Conservation (phyloP, 495 filamentous ascomycete genomes). For the Penicillium parvum region DNA sequence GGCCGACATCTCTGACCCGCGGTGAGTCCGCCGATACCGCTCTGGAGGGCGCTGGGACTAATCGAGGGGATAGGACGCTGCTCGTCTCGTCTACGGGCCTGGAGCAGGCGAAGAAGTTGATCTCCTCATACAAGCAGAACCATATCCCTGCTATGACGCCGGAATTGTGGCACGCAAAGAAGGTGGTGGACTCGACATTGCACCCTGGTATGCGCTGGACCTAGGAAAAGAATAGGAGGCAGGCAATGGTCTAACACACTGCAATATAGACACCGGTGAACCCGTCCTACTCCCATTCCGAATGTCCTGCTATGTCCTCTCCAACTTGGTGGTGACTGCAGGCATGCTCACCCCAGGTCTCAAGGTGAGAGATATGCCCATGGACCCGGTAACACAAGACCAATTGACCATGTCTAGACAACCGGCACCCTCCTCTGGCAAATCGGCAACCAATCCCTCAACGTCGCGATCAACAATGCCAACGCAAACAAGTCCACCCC, state of each 20-base stretch:
- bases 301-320: conserved; percentile 93
- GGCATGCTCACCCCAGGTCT: conserved; percentile 90
- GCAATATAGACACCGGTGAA: conserved; percentile 70
- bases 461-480: conserved; percentile 93
- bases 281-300: conserved; percentile 92
- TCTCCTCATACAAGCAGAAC: conserved; percentile 79
- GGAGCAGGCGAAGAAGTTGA: conserved; percentile 72
- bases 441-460: conserved; percentile 93
- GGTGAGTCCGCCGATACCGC: conserved; percentile 55
- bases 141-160: conserved; percentile 73
- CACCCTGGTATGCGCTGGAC: conserved; percentile 67
- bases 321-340: conserved; percentile 92
- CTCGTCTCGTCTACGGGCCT: conserved; percentile 71
- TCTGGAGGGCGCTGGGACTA: conserved; percentile 1
- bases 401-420: conserved; percentile 48
- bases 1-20: conserved; percentile 86
- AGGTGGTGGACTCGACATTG: conserved; percentile 90
- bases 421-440: conserved; percentile 91
- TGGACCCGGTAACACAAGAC: background rate
- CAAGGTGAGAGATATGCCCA: conserved; percentile 15
- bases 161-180: conserved; percentile 92
- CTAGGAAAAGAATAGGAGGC: background rate
- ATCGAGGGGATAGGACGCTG: conserved; percentile 58
- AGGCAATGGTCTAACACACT: conserved; percentile 7
- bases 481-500: conserved; percentile 97